A percentile compares a stretch with the other conserved stretches of the same genome.
These are phyloP conservation scores for Citrus maxima DNA, from an alignment of 345 rosid genomes.

Conservation along the genomic window DNA sequence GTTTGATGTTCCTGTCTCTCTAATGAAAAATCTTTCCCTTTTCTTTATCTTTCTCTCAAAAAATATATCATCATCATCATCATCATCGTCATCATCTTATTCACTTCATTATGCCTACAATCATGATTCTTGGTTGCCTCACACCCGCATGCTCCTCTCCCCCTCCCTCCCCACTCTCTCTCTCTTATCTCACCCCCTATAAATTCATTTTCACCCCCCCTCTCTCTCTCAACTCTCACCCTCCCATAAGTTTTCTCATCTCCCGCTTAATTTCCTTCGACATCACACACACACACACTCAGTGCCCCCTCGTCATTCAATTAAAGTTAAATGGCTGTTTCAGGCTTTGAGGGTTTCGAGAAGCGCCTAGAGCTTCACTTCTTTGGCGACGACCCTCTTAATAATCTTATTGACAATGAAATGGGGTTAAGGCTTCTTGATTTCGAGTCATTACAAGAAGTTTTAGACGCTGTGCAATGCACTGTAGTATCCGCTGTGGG, in stretches of 20 bases:
- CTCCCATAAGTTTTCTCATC: background rate
- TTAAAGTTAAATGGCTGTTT: conserved; percentile 58
- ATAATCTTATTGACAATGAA: background rate
- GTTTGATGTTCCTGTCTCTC: conserved; percentile 29
- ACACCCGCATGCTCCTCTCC: conserved; percentile 85
- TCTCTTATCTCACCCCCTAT: conserved; percentile 32
- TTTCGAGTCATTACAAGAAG: conserved; percentile 60
- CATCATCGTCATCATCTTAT: conserved; percentile 49
- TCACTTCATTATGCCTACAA: conserved; percentile 88
- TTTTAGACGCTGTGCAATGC: conserved; percentile 80
- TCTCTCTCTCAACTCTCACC: conserved; percentile 34
- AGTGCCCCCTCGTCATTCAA: background rate
- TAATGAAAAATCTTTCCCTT: conserved; percentile 24
- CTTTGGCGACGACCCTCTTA: conserved; percentile 41
- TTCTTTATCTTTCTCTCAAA: background rate
- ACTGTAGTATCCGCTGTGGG: conserved; percentile 93
- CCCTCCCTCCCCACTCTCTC: conserved; percentile 25
- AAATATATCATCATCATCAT: background rate
- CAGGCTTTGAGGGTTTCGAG: conserved; percentile 99
- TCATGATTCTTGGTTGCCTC: conserved; percentile 97
- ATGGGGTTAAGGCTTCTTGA: conserved; percentile 78
- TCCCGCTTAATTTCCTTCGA: background rate
- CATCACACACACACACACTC: background rate
- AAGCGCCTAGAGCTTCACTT: conserved; percentile 93
- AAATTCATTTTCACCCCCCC: conserved; percentile 12